phyloP scores from a whole-genome alignment of 208 protist species.

The Leptomonas pyrrhocoris region DNA sequence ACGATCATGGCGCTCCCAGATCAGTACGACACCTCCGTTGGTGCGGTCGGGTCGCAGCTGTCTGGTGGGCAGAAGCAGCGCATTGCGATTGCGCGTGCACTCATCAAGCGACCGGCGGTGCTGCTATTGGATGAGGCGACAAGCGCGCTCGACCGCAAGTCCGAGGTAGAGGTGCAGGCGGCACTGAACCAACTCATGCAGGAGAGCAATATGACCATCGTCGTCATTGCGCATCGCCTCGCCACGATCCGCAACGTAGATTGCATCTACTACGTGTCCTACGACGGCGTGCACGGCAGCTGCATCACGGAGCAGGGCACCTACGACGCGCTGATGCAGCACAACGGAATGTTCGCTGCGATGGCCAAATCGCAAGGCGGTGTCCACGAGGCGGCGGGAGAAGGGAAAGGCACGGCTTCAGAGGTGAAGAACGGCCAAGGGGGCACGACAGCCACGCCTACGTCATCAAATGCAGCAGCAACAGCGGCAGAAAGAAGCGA shows the following conservation, averaged over 20 bases:
- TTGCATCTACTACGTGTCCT: conserved; percentile 81
- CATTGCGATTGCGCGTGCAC: conserved; percentile 81
- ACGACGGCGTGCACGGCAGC: conserved; percentile 63
- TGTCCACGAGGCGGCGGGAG: no score
- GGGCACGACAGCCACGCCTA: neutral
- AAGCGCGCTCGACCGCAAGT: conserved; percentile 84
- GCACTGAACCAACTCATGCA: conserved; percentile 78
- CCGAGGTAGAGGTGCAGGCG: conserved; percentile 82
- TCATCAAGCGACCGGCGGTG: conserved; percentile 75
- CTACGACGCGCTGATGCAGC: conserved; percentile 60
- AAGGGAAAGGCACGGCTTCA: neutral
- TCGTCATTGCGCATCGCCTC: conserved; percentile 92
- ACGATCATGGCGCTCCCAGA: conserved; percentile 83
- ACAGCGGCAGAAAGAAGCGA: neutral
- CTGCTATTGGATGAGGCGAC: conserved; percentile 91
- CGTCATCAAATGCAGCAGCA: neutral
- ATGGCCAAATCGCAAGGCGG: conserved; percentile 72
- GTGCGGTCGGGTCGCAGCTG: conserved; percentile 76
- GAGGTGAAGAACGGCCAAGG: neutral
- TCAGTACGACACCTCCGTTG: conserved; percentile 80
- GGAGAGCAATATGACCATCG: conserved; percentile 58
- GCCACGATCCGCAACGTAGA: conserved; percentile 89
- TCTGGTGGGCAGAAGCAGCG: conserved; percentile 92
- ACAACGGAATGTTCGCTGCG: conserved; percentile 57
- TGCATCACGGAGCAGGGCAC: conserved; percentile 60